Evolutionary conservation across 192 early-diverging fungal species (phyloP).

Genomic region (Coemansia aciculifera): DNA sequence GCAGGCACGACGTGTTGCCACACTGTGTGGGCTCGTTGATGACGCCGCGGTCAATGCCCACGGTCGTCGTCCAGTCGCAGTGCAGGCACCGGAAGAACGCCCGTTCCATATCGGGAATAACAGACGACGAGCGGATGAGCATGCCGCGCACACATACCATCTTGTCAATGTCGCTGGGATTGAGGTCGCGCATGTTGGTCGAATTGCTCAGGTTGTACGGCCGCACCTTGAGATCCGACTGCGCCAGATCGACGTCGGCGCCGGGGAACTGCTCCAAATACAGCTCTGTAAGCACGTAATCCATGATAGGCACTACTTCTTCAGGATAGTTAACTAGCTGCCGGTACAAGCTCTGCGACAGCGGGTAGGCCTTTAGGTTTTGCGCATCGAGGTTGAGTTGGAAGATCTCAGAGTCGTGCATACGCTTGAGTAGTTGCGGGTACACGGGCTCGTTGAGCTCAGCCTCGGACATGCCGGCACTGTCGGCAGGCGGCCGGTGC

Average conservation of each 20-base stretch:
- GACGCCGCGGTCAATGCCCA: conserved; percentile 83
- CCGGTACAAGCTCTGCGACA: conserved; percentile 66
- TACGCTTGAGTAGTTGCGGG: conserved; percentile 67
- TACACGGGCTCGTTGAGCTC: conserved; percentile 72
- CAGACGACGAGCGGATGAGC: conserved; percentile 84
- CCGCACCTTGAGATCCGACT: conserved; percentile 67
- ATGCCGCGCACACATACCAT: conserved; percentile 93
- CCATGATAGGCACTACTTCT: conserved; percentile 93
- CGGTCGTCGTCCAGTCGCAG: conserved; percentile 81
- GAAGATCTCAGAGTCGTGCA: conserved; percentile 64
- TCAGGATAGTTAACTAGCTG: conserved; percentile 91
- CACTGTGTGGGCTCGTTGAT: conserved; percentile 86
- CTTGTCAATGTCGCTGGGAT: conserved; percentile 97
- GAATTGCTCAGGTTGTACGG: conserved; percentile 79
- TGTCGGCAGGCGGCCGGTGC: conserved; percentile 53
- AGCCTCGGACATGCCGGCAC: conserved; percentile 31
- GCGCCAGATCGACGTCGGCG: conserved; percentile 57
- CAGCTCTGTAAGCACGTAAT: conserved; percentile 78
- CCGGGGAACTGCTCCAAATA: conserved; percentile 70
- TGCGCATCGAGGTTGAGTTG: conserved; percentile 88
- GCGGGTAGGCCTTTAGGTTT: conserved; percentile 73
- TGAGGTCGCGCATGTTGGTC: conserved; percentile 92
- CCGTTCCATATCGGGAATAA: conserved; percentile 93
- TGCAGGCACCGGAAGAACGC: conserved; percentile 92
- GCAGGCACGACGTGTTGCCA: conserved; percentile 73